Percentiles rank a stretch among this genome's conserved stretches.
These are phyloP conservation scores for Trichoderma arundinaceum DNA, from an alignment of 2,329 filamentous ascomycete species.

Conservation along the genomic window DNA sequence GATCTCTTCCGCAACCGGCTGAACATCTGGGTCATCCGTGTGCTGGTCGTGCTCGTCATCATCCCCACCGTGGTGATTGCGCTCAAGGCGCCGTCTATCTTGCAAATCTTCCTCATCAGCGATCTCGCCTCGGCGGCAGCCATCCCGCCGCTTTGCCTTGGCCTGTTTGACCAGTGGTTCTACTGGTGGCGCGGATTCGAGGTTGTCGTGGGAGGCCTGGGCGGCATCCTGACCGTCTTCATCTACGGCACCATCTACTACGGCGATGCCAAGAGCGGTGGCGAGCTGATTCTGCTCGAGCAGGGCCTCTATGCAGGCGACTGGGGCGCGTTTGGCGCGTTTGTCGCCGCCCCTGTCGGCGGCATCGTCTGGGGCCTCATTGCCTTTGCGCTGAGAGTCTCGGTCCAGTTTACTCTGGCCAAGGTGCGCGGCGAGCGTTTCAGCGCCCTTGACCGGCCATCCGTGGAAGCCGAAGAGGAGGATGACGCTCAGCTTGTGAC, in stretches of 20 bases:
- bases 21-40: conserved; percentile 75
- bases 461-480: conserved; percentile 37
- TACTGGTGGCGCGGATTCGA: conserved; percentile 84
- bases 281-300: conserved; percentile 71
- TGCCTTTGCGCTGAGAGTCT: conserved; percentile 65
- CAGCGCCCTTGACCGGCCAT: conserved; percentile 66
- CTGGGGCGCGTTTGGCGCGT: conserved; percentile 84
- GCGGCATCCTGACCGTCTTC: conserved; percentile 79
- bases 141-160: conserved; percentile 77
- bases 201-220: conserved; percentile 77
- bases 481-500: conserved; percentile 40
- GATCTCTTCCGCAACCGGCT: conserved; percentile 84
- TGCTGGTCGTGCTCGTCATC: conserved; percentile 72
- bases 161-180: conserved; percentile 66
- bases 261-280: conserved; percentile 66
- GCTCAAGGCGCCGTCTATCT: conserved; percentile 72
- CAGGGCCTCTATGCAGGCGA: conserved; percentile 76
- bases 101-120: conserved; percentile 83
- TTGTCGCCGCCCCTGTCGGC: conserved; percentile 78
- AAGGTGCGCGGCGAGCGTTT: conserved; percentile 67
- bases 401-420: conserved; percentile 62
- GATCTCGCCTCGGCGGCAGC: conserved; percentile 78
- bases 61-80: conserved; percentile 76
- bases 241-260: conserved; percentile 82
- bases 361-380: conserved; percentile 73